Evolutionary conservation across 805 yeast genomes (phyloP).

Genomic region (Hanseniaspora meyeri): DNA sequence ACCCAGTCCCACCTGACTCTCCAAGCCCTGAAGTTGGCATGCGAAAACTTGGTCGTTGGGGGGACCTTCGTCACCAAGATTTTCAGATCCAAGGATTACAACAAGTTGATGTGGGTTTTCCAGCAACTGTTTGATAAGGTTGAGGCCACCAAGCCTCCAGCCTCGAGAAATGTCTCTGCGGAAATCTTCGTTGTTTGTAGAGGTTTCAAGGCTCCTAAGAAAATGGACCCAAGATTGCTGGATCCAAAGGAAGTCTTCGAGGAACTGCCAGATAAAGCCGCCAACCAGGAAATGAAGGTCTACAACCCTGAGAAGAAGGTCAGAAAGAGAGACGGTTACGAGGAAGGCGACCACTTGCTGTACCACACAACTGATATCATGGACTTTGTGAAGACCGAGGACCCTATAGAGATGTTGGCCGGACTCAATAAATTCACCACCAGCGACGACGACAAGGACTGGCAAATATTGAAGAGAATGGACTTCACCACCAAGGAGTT

Average conservation of each 20-base stretch:
- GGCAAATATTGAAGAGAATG: constrained; percentile 59
- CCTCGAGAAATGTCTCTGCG: constrained; percentile 97
- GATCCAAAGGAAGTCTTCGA: constrained; percentile 92
- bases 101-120: constrained; percentile 94
- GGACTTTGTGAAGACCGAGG: constrained; percentile 72
- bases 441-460: constrained; percentile 51
- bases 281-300: constrained; percentile 79
- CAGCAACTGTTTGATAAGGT: constrained; percentile 91
- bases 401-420: constrained; percentile 75
- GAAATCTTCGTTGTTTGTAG: constrained; percentile 96
- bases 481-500: constrained; percentile 71
- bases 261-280: constrained; percentile 64
- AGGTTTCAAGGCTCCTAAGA: constrained; percentile 92
- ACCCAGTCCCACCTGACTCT: constrained; percentile 92
- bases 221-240: constrained; percentile 78
- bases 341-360: constrained; percentile 70
- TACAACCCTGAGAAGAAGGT: constrained; percentile 87
- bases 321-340: constrained; percentile 92
- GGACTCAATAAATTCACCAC: constrained; percentile 50
- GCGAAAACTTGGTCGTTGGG: constrained; percentile 77
- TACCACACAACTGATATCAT: constrained; percentile 61
- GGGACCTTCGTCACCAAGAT: constrained; percentile 95
- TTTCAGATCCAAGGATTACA: constrained; percentile 97
- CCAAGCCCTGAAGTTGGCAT: constrained; percentile 87
- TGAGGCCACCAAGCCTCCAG: constrained; percentile 98